These are phyloP conservation scores for Trichomonascus vanleenenianus DNA, from an alignment of 805 yeast genomes.

Conservation along the genomic window DNA sequence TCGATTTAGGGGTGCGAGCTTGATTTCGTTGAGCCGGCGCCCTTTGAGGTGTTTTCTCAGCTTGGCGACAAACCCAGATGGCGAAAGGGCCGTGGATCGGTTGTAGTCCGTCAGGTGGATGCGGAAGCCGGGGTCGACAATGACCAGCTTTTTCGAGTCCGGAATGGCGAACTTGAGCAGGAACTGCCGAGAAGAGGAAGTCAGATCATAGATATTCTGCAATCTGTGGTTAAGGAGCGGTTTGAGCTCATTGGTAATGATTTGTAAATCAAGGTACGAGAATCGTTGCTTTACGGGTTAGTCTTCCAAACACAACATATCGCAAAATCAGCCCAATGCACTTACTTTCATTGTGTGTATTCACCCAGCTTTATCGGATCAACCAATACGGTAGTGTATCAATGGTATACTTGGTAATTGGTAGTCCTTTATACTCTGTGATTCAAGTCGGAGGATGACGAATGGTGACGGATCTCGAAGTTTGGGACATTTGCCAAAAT, in stretches of 20 bases:
- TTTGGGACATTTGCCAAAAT: no score
- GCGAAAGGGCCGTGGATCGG: slow-evolving; percentile 71
- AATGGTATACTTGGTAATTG: no score
- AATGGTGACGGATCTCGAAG: no score
- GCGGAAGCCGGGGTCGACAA: slow-evolving; percentile 82
- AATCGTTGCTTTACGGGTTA: slow-evolving; percentile 60
- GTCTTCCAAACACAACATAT: no score
- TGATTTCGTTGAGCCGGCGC: slow-evolving; percentile 62
- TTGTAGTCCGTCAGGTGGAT: slow-evolving; percentile 72
- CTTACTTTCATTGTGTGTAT: no score
- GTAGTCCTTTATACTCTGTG: no score
- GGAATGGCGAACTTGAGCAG: slow-evolving; percentile 75
- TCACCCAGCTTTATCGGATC: no score
- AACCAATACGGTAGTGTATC: no score
- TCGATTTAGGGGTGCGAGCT: slow-evolving; percentile 74
- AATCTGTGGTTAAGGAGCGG: slow-evolving; percentile 56
- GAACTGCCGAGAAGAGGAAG: slow-evolving; percentile 63
- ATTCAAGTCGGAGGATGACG: no score
- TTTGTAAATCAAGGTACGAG: slow-evolving; percentile 72
- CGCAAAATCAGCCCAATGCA: neutral
- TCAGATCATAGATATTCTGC: slow-evolving; percentile 77
- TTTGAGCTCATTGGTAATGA: slow-evolving; percentile 60
- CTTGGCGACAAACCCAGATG: slow-evolving; percentile 79
- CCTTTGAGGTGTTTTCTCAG: slow-evolving; percentile 80
- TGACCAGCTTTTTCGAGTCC: slow-evolving; percentile 66